phyloP scores from a whole-genome alignment of 2,329 filamentous ascomycete genomes.

The Pestalotiopsis sp. region DNA sequence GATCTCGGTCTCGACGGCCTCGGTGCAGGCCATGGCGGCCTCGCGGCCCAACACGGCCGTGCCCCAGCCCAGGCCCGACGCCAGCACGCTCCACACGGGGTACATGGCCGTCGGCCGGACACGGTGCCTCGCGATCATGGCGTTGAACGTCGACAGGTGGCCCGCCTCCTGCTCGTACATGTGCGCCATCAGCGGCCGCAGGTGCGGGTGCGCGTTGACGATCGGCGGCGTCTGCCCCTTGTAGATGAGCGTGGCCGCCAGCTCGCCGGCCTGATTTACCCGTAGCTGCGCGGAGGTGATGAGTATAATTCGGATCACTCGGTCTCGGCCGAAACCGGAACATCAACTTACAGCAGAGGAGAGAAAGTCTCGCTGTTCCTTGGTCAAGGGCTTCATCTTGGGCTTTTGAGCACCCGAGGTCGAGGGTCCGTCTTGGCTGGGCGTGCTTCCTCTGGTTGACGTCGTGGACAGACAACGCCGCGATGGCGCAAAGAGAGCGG shows the following conservation, averaged over 20 bases:
- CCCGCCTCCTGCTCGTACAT: conserved; percentile 97
- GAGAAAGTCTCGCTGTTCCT: conserved; percentile 73
- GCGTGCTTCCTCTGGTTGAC: conserved; percentile 21
- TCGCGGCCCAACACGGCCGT: conserved; percentile 89
- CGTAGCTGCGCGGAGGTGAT: conserved; percentile 60
- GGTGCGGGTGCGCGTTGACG: conserved; percentile 77
- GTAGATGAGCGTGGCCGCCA: conserved; percentile 96
- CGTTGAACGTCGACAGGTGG: conserved; percentile 85
- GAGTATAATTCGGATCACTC: not conserved
- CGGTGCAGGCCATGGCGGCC: conserved; percentile 97
- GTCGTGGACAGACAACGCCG: conserved; percentile 26
- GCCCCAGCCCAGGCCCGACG: conserved; percentile 82
- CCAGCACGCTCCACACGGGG: conserved; percentile 82
- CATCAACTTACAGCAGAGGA: conserved; percentile 63
- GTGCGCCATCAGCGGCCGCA: conserved; percentile 89
- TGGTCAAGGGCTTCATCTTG: conserved; percentile 63
- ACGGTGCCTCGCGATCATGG: conserved; percentile 79
- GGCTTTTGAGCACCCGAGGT: conserved; percentile 30
- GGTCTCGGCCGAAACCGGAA: not conserved
- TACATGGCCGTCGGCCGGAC: conserved; percentile 92
- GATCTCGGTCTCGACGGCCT: conserved; percentile 98
- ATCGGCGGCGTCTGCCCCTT: conserved; percentile 83
- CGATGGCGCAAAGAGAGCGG: conserved; percentile 30
- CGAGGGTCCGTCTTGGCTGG: conserved; percentile 23
- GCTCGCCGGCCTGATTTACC: conserved; percentile 95